phyloP scores from a whole-genome alignment of 768 basidiomycete genomes.

The Fomitopsis pulvina region DNA sequence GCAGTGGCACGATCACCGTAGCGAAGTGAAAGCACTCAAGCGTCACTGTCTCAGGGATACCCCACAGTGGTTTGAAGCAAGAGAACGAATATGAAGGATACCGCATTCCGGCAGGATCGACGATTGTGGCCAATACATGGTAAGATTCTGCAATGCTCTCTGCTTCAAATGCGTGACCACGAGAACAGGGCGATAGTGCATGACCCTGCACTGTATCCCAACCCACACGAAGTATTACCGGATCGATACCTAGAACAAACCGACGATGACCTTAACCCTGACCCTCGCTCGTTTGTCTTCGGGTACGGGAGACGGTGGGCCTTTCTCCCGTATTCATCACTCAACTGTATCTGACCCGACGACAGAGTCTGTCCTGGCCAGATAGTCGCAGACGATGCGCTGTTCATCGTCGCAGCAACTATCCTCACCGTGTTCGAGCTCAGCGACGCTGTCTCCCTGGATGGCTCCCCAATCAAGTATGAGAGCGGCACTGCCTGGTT shows the following conservation, averaged over 20 bases:
- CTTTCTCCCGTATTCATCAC: background rate
- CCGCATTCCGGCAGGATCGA: conserved; percentile 22
- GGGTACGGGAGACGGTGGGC: conserved; percentile 13
- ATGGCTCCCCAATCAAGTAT: background rate
- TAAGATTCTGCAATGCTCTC: background rate
- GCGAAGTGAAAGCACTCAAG: background rate
- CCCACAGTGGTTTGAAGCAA: conserved; percentile 15
- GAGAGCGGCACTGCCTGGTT: background rate
- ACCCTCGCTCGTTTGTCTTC: conserved; percentile 5
- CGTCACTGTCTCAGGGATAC: conserved; percentile 9
- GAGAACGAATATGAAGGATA: conserved; percentile 24
- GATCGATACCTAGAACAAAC: conserved; percentile 4
- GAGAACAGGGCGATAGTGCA: conserved; percentile 8
- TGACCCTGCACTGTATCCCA: conserved; percentile 8
- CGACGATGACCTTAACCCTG: background rate
- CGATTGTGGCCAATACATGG: conserved; percentile 1
- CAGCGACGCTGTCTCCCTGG: background rate
- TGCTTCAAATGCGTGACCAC: background rate
- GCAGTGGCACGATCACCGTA: background rate
- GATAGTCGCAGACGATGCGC: conserved; percentile 1
- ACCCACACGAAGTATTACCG: conserved; percentile 4
- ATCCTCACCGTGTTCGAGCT: background rate
- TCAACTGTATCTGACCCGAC: background rate
- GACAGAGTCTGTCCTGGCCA: conserved; percentile 3
- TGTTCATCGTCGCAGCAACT: background rate